These are phyloP conservation scores for Chimonanthus salicifolius DNA, from an alignment of 164 flowering plant genomes.

Conservation along the genomic window DNA sequence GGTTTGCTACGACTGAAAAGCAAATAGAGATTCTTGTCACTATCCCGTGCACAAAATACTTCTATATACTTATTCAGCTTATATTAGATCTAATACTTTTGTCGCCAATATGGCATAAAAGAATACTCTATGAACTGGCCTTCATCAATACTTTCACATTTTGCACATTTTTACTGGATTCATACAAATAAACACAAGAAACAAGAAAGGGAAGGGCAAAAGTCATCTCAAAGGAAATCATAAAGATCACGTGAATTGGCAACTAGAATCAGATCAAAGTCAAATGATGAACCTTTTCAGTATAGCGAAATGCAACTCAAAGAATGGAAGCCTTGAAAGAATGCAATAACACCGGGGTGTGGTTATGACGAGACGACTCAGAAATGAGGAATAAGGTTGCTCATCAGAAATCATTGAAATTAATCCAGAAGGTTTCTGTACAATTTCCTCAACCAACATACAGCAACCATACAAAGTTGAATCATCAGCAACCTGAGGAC, in stretches of 20 bases:
- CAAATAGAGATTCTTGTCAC: too few species aligned
- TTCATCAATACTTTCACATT: background rate
- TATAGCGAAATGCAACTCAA: slow-evolving; percentile 89
- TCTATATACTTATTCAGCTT: too few species aligned
- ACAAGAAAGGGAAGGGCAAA: background rate
- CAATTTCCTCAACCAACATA: slow-evolving; percentile 80
- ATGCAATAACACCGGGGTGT: slow-evolving; percentile 98
- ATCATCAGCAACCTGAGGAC: slow-evolving; percentile 83
- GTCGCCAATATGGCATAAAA: too few species aligned
- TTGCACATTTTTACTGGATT: background rate
- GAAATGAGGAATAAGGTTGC: slow-evolving; percentile 33
- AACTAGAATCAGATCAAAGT: background rate
- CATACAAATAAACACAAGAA: background rate
- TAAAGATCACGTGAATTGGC: background rate
- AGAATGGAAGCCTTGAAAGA: slow-evolving; percentile 91
- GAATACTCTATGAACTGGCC: background rate
- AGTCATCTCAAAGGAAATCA: background rate
- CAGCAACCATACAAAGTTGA: slow-evolving; percentile 98
- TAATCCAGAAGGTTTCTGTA: slow-evolving; percentile 81
- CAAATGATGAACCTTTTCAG: slow-evolving; percentile 56
- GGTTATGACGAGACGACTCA: slow-evolving; percentile 66
- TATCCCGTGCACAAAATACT: too few species aligned
- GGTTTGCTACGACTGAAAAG: too few species aligned
- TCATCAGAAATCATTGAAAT: slow-evolving; percentile 68
- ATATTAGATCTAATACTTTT: too few species aligned